A percentile compares a stretch with the other conserved stretches of the same genome.
Conservation (phyloP, 371 early-diverging fungal genomes). For the Edhazardia aedis region DNA sequence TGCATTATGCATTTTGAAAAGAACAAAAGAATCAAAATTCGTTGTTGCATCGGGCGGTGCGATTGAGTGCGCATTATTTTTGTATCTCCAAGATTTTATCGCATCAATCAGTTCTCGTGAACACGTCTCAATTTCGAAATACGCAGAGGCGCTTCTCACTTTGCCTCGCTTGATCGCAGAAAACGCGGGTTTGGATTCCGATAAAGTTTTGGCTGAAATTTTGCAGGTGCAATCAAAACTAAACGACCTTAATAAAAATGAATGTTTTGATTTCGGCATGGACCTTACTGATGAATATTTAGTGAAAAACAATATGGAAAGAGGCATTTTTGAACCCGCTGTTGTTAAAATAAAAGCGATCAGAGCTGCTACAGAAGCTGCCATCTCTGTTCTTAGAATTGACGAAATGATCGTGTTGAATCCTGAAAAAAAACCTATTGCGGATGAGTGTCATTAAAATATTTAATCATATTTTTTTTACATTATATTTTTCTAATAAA, state of each 20-base stretch:
- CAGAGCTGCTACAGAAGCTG: constrained; percentile 96
- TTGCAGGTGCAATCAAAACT: constrained; percentile 18
- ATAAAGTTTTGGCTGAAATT: constrained; percentile 66
- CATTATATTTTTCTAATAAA: too few species aligned
- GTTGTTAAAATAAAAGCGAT: constrained; percentile 90
- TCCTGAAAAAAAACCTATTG: constrained; percentile 2
- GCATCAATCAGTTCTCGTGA: constrained; percentile 58
- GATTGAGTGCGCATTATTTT: constrained; percentile 80
- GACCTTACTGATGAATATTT: constrained; percentile 76
- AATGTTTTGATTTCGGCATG: constrained; percentile 50
- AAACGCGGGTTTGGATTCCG: constrained; percentile 93
- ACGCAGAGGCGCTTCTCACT: constrained; percentile 73
- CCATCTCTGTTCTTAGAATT: constrained; percentile 87
- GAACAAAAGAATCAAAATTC: constrained; percentile 78
- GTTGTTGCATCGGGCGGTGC: constrained; percentile 98
- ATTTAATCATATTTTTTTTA: too few species aligned
- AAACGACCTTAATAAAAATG: constrained; percentile 6
- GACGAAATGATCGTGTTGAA: constrained; percentile 50
- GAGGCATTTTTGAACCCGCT: constrained; percentile 93
- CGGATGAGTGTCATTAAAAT: too few species aligned
- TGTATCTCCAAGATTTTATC: constrained; percentile 87
- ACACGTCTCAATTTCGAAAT: constrained; percentile 89
- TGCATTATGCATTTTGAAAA: constrained; percentile 78
- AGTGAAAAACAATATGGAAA: constrained; percentile 72
- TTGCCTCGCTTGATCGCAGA: constrained; percentile 90